Percentiles rank a stretch among this genome's conserved stretches.
Evolutionary conservation across 305 asterid species (phyloP).

Genomic region (Solanum hybrid): DNA sequence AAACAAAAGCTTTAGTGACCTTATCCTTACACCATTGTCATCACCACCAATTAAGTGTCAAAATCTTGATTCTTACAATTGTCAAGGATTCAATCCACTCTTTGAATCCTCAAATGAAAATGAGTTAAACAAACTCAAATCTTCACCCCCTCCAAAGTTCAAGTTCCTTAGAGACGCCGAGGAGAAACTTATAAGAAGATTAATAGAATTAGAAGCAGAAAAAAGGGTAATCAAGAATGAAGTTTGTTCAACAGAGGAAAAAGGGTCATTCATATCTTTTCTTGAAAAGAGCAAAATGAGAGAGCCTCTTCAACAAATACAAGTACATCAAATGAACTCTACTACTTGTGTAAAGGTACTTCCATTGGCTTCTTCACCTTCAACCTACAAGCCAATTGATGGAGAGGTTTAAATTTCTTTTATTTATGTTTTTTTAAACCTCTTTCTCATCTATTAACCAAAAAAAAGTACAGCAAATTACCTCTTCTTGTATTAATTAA

Average conservation of each 20-base stretch:
- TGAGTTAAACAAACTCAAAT: slow-evolving; percentile 44
- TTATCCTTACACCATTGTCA: slow-evolving; percentile 48
- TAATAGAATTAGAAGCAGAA: slow-evolving; percentile 41
- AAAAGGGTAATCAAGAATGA: slow-evolving; percentile 17
- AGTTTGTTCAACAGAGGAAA: slow-evolving; percentile 4
- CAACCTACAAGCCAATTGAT: slow-evolving; percentile 1
- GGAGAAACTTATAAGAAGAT: slow-evolving; percentile 62
- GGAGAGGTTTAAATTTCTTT: slow-evolving; percentile 9
- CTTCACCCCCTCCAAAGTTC: slow-evolving; percentile 91
- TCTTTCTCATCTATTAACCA: slow-evolving; percentile 5
- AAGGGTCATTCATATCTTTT: slow-evolving; percentile 11
- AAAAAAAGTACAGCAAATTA: slow-evolving; percentile 2
- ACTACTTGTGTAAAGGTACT: slow-evolving; percentile 17
- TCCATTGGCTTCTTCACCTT: slow-evolving; percentile 21
- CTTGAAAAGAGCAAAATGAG: slow-evolving; percentile 13
- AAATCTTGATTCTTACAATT: slow-evolving; percentile 29
- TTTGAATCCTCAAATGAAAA: slow-evolving; percentile 55
- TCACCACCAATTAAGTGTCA: slow-evolving; percentile 41
- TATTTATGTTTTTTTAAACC: background rate
- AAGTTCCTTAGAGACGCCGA: slow-evolving; percentile 91
- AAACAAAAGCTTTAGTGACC: slow-evolving; percentile 61
- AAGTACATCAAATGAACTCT: background rate
- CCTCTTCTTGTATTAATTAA: slow-evolving; percentile 6
- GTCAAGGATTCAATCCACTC: slow-evolving; percentile 63
- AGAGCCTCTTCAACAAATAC: slow-evolving; percentile 6